Conservation (phyloP, 495 filamentous ascomycete genomes). For the Daldinia loculata region DNA sequence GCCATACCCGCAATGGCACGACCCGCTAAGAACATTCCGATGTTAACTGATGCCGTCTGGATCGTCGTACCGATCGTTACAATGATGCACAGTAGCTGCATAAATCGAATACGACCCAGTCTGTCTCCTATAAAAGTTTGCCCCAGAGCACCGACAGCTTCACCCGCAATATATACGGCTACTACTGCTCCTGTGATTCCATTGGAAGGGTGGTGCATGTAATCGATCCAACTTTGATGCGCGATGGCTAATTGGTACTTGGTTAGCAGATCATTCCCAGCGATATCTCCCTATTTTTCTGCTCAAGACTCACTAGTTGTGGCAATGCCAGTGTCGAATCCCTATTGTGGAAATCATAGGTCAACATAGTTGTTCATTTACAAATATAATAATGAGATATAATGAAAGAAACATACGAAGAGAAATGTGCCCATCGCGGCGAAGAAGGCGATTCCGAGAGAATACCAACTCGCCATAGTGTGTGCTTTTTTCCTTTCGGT, state of each 20-base stretch:
- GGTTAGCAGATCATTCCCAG: slow-evolving; percentile 18
- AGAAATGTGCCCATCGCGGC: slow-evolving; percentile 67
- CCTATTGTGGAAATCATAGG: slow-evolving; percentile 45
- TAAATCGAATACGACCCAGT: slow-evolving; percentile 66
- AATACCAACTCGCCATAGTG: slow-evolving; percentile 42
- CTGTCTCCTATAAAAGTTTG: slow-evolving; percentile 64
- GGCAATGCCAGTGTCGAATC: slow-evolving; percentile 67
- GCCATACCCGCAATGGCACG: slow-evolving; percentile 64
- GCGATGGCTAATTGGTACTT: slow-evolving; percentile 58
- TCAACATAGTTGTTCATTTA: slow-evolving; percentile 10
- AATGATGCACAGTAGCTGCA: slow-evolving; percentile 65
- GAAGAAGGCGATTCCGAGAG: slow-evolving; percentile 61
- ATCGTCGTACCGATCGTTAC: slow-evolving; percentile 66
- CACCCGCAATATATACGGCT: slow-evolving; percentile 68
- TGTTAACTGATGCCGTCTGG: slow-evolving; percentile 66
- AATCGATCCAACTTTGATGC: slow-evolving; percentile 67
- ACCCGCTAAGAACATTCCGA: slow-evolving; percentile 68
- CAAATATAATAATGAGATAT: background rate
- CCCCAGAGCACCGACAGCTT: slow-evolving; percentile 61
- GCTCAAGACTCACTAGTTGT: slow-evolving; percentile 60
- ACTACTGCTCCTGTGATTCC: slow-evolving; percentile 68
- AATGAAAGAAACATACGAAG: slow-evolving; percentile 53
- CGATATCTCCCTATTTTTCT: background rate
- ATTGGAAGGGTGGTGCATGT: slow-evolving; percentile 64
- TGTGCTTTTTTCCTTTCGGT: slow-evolving; percentile 4